Base-by-base conservation (phyloP, 2,329 filamentous ascomycete species). In the Botrytis paeoniae region DNA sequence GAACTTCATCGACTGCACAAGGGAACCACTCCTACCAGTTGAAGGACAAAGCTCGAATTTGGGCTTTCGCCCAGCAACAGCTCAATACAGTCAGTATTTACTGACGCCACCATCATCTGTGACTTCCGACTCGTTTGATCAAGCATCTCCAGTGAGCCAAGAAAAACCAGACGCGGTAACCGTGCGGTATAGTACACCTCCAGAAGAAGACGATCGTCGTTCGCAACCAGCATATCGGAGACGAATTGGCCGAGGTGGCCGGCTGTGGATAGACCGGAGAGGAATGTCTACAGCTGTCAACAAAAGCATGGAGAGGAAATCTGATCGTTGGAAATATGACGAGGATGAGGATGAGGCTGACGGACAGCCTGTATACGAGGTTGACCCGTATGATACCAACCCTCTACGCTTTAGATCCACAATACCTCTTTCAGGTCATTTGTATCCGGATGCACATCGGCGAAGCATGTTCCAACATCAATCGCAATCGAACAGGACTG, bases 251-350 rank as follows among this genome's bases (percentile, higher is more conserved):
- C 92, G 95, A 77, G 87, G 95, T 75, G 94, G 94, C 75, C 90
- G 95, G 57, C 82, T 97, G 77, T 94, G 94, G 88, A 93, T 98
- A 77, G 96, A 98, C 83, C 91, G 94, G 78, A 90, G 93, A 77
- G 90, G 91, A 72, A 85, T 94, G 80, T 87, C 87, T 61, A 87
- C 85, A 69, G 82, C 81, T 78, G 74, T 84, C 82, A 74, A 84
- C 82, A 80, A 83, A 77, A 83, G 84, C 83, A 81, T 82, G 82
- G 82, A 86, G 57, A 81, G 82, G 37, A 81, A 85, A 68, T 83
- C 86, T 73, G 93, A 95, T 80, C 88, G 91, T 75, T 97, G 92
- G 88, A 97, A 94, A 83, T 97, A 93, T 83, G 93, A 97, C 79
- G 90, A 91, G 88, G 93, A 97, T 79, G 91, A 91, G 39, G 93